Base-by-base conservation (phyloP, 2,329 filamentous ascomycete species). In the Fusarium buharicum region DNA sequence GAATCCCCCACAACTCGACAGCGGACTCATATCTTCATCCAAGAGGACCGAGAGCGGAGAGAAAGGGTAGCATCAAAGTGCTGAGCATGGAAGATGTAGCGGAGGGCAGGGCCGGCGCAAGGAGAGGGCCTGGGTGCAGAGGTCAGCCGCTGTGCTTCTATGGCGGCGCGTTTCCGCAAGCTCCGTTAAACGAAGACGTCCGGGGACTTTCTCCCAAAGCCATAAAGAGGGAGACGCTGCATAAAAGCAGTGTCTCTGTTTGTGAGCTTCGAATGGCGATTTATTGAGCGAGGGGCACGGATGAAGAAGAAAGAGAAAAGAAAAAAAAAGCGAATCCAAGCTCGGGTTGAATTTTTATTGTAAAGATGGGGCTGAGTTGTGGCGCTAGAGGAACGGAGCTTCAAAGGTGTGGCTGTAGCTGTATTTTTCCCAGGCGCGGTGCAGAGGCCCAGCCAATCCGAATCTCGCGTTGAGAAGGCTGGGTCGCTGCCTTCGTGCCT, bases 141-240 rank as follows among this genome's bases (percentile, higher is more conserved):
- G 87, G 86, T 92, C 80, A 93, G 90, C 92, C 92, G 91, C 93
- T 82, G 85, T 93, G 93, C 93, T 96, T 96, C 89, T 97, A 93
- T 96, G 94, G 93, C 93, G 93, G 92, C 92, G 93, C 92, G 91
- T 97, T 96, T 96, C 92, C 92, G 92, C 93, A 86, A 73, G 72
- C 73, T 74, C 73, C 52, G 69, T 66, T 55, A 67, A 75, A 65
- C 62, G 46, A 62, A 81, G 84, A 84, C 85, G 93, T 97, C 94
- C 94, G 94, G 94, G 94, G 94, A 98, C 94, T 98, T 98, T 98
- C 94, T 97, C 94, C 94, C 93, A 95, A 97, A 97, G 93, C 93
- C 22, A 64, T 39, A 50, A 41, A 41, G 17, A 71, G 73, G 75
- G 16, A 79, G 67, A 77, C 67, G 72, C 70, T 70, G 65, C 60